Base-by-base conservation (phyloP, 1,284 basidiomycete genomes). In the Cutaneotrichosporon sp. region DNA sequence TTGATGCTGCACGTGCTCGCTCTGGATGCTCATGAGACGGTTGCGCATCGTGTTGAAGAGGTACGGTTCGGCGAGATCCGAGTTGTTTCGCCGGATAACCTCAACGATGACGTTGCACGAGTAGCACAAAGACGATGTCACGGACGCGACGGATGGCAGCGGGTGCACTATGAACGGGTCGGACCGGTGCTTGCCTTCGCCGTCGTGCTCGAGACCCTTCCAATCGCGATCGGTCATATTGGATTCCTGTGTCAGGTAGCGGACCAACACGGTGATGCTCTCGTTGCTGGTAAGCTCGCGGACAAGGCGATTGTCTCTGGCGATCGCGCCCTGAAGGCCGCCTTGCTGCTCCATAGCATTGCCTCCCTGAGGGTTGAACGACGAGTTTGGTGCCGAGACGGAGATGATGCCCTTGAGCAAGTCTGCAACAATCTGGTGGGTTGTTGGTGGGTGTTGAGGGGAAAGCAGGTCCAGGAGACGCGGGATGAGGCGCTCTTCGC, bases 11-110 rank as follows among this genome's bases (percentile, higher is more conserved):
- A 57, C 50, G 13, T 46, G 52, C 45, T 58, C 55, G 46, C 51
- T 55, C 42, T 58, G 66, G 7, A 91, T 81, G 54, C 86, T 84
- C 60, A 96, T 91, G 26, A 97, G 81, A 44, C 90, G 83, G 69
- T 93, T 91, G 46, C 92, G 85, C 40, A 97, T 77, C 1, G 90
- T 92, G 70, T 97, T 91, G 77, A 97, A 96, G n/a, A 97, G 81
- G 73, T 94, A 96, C 14, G 93, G 94, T 77, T 99, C 96, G 68
- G 96, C 94, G 72, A 93, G 97, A 73, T 99, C 94, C 49, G 92
- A 94, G 75, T 98, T 98, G 76, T 98, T 98, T 73, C 97, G 93
- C 51, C 96, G 83, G 63, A 99, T 97, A 36, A 99, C 81, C 73
- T 99, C 96, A 65, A 97, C 88, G 59, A 97, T 81, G 65, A 98